These are phyloP conservation scores for Fistulinella prunicolor DNA, from an alignment of 768 basidiomycete species.

Conservation along the genomic window DNA sequence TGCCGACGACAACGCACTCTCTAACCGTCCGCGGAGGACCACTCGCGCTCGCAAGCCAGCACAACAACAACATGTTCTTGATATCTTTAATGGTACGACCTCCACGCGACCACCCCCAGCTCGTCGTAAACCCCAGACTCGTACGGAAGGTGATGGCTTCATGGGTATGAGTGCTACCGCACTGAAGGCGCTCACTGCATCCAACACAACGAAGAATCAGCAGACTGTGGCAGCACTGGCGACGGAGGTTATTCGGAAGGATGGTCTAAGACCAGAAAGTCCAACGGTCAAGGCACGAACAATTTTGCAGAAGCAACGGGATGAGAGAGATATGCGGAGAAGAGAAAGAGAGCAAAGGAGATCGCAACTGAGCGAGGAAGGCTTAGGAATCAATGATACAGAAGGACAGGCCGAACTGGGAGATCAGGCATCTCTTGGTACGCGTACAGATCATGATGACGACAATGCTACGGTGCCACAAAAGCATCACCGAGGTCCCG, in stretches of 20 bases:
- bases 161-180: slow-evolving; percentile 67
- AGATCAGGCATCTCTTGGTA: slow-evolving; percentile 2
- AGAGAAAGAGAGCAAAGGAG: slow-evolving; percentile 59
- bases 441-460: slow-evolving; percentile 22
- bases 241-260: slow-evolving; percentile 66
- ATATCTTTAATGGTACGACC: slow-evolving; percentile 36
- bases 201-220: slow-evolving; percentile 75
- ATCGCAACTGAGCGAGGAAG: slow-evolving; percentile 45
- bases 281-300: slow-evolving; percentile 74
- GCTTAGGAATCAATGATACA: slow-evolving; percentile 22
- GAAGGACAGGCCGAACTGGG: slow-evolving; percentile 26
- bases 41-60: slow-evolving; percentile 47
- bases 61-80: slow-evolving; percentile 32
- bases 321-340: slow-evolving; percentile 54
- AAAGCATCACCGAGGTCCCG: slow-evolving; percentile 62
- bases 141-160: slow-evolving; percentile 44
- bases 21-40: slow-evolving; percentile 42
- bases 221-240: slow-evolving; percentile 58
- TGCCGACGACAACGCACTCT: background rate
- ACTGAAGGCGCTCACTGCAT: slow-evolving; percentile 64
- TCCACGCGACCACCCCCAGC: slow-evolving; percentile 31
- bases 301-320: slow-evolving; percentile 61
- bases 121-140: slow-evolving; percentile 44
- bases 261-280: slow-evolving; percentile 72
- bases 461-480: slow-evolving; percentile 21